Conservation (phyloP, 2,329 filamentous ascomycete genomes). For the Pseudofabraea citricarpa region DNA sequence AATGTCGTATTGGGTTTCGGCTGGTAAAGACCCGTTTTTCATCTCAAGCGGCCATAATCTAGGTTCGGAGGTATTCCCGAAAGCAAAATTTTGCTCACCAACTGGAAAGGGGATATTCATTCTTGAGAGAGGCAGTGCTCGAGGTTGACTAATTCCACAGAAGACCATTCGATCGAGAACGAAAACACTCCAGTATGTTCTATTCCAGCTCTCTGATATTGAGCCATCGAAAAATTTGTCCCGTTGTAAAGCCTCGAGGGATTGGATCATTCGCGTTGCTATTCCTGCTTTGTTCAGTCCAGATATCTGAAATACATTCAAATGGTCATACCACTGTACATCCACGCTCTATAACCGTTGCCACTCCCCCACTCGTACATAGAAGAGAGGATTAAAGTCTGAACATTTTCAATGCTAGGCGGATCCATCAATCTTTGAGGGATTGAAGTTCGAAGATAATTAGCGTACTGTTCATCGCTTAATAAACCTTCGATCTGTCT, state of each 20-base stretch:
- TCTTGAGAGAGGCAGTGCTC: conserved; percentile 13
- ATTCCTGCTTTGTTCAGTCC: conserved; percentile 9
- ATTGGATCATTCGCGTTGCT: conserved; percentile 35
- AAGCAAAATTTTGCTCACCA: conserved; percentile 34
- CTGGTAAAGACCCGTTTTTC: too few species aligned
- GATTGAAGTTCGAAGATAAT: conserved; percentile 4
- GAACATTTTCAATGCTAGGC: conserved; percentile 31
- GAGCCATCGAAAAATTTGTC: conserved; percentile 20
- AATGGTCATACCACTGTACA: conserved; percentile 30
- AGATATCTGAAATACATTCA: background rate
- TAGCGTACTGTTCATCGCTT: background rate
- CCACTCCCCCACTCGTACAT: conserved; percentile 38
- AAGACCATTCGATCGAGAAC: conserved; percentile 40
- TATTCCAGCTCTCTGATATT: conserved; percentile 27
- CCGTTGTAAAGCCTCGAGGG: conserved; percentile 22
- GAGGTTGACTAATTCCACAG: conserved; percentile 33
- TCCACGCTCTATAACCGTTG: conserved; percentile 38
- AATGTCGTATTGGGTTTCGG: conserved; percentile 9
- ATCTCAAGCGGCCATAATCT: too few species aligned
- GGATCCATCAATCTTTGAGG: conserved; percentile 9
- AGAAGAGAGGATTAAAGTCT: conserved; percentile 34
- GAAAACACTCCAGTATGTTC: conserved; percentile 41
- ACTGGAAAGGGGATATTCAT: conserved; percentile 13
- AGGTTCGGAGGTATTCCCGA: conserved; percentile 8
- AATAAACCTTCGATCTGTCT: background rate